Evolutionary conservation across 2,329 filamentous ascomycete species (phyloP).

Genomic region (Aspergillus ustus): DNA sequence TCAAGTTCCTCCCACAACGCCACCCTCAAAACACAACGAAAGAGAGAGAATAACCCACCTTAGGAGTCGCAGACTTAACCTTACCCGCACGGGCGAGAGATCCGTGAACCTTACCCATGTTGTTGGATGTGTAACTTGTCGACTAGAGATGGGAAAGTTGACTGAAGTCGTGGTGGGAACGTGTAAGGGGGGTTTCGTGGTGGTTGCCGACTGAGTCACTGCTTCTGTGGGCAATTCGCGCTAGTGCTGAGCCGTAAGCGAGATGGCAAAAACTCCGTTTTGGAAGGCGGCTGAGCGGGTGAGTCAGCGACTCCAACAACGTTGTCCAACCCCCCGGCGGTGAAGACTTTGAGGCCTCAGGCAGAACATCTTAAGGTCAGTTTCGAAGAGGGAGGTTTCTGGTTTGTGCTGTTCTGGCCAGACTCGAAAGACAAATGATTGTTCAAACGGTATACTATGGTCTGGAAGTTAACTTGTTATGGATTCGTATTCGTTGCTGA

Average conservation of each 20-base stretch:
- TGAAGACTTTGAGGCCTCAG: conserved; percentile 21
- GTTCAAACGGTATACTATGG: background rate
- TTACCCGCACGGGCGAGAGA: conserved; percentile 53
- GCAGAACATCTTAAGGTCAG: background rate
- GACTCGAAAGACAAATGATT: background rate
- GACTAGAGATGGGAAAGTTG: conserved; percentile 27
- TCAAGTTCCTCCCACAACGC: background rate
- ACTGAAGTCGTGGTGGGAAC: conserved; percentile 16
- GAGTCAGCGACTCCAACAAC: conserved; percentile 3
- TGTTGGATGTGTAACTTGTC: conserved; percentile 47
- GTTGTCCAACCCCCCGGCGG: too few relatives aligned
- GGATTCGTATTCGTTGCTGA: too few relatives aligned
- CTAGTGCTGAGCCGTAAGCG: conserved; percentile 24
- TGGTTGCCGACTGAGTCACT: conserved; percentile 17
- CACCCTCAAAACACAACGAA: background rate
- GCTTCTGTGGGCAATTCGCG: conserved; percentile 27
- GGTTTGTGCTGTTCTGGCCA: background rate
- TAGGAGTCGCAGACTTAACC: conserved; percentile 31
- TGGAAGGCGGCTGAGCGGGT: background rate
- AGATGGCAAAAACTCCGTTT: conserved; percentile 22
- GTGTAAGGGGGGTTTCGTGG: background rate
- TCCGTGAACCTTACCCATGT: conserved; percentile 94
- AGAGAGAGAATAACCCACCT: conserved; percentile 16
- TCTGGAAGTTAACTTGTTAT: background rate
- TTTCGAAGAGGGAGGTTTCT: too few relatives aligned